Evolutionary conservation across 345 rosid species (phyloP).

Genomic region (Bruguiera gymnorhiza): DNA sequence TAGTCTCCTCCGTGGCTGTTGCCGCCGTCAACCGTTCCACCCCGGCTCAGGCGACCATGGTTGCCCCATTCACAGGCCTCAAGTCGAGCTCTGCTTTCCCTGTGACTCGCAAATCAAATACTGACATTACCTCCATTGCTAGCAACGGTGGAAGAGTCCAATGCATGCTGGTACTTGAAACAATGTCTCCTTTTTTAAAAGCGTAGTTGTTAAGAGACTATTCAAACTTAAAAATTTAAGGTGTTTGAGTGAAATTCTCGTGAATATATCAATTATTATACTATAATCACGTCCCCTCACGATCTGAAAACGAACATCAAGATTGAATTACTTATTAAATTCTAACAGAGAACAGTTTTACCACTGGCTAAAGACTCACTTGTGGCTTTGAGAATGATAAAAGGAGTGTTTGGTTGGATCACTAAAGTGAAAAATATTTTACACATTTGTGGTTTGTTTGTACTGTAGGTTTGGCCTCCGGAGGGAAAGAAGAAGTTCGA

Average conservation of each 20-base stretch:
- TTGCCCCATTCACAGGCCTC: neutral
- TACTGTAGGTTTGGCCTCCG: slow-evolving; percentile 32
- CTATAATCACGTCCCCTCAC: too few species aligned
- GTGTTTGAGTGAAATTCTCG: neutral
- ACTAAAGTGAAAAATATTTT: neutral
- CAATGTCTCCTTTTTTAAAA: neutral
- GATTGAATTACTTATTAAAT: too few species aligned
- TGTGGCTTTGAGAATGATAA: neutral
- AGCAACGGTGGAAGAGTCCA: slow-evolving; percentile 15
- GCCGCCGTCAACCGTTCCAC: slow-evolving; percentile 11
- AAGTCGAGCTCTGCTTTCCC: neutral
- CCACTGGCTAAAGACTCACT: too few species aligned
- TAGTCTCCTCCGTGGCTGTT: slow-evolving; percentile 13
- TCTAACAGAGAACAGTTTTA: too few species aligned
- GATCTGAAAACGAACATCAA: too few species aligned
- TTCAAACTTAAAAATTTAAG: neutral
- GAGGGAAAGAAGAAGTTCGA: slow-evolving; percentile 28
- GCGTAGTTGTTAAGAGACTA: neutral
- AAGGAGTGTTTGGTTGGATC: neutral
- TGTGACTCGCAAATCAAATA: neutral
- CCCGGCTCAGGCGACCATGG: neutral
- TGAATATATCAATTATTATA: too few species aligned
- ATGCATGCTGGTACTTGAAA: slow-evolving; percentile 7
- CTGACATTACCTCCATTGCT: neutral
- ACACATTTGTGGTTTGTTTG: neutral